Evolutionary conservation across 305 asterid species (phyloP).

Genomic region (Andrographis paniculata): DNA sequence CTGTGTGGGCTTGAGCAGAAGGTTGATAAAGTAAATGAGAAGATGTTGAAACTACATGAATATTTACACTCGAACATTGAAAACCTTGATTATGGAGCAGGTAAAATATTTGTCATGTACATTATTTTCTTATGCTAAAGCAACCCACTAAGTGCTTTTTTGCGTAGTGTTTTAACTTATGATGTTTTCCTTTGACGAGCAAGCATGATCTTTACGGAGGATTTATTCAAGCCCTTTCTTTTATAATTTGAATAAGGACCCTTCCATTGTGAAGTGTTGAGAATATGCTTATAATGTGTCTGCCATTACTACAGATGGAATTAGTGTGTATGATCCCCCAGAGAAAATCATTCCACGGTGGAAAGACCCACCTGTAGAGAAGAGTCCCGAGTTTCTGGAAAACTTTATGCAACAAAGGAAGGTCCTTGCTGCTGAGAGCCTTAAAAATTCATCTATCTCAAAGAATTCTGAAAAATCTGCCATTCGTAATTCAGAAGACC

Average conservation of each 20-base stretch:
- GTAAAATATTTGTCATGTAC: conserved; percentile 27
- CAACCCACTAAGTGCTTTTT: conserved; percentile 9
- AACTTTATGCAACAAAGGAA: conserved; percentile 41
- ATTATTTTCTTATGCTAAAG: conserved; percentile 2
- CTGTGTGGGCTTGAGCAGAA: conserved; percentile 84
- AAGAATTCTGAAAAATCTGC: conserved; percentile 24
- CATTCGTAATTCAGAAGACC: conserved; percentile 27
- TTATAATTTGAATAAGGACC: background rate
- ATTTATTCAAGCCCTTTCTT: background rate
- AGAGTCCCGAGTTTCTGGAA: conserved; percentile 52
- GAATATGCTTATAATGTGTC: conserved; percentile 16
- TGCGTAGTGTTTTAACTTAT: conserved; percentile 3
- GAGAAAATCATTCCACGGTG: conserved; percentile 89
- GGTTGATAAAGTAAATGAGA: conserved; percentile 69
- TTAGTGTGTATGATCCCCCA: conserved; percentile 80
- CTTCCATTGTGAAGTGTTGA: conserved; percentile 1
- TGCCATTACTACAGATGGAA: conserved; percentile 54
- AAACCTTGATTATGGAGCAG: conserved; percentile 96
- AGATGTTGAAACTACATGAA: conserved; percentile 62
- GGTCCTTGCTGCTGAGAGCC: conserved; percentile 32
- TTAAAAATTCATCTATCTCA: conserved; percentile 26
- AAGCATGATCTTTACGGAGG: background rate
- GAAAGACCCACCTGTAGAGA: conserved; percentile 76
- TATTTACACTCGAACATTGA: conserved; percentile 88
- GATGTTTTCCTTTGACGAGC: background rate